phyloP scores from a whole-genome alignment of 495 filamentous ascomycete species.

The Geopyxis carbonaria region DNA sequence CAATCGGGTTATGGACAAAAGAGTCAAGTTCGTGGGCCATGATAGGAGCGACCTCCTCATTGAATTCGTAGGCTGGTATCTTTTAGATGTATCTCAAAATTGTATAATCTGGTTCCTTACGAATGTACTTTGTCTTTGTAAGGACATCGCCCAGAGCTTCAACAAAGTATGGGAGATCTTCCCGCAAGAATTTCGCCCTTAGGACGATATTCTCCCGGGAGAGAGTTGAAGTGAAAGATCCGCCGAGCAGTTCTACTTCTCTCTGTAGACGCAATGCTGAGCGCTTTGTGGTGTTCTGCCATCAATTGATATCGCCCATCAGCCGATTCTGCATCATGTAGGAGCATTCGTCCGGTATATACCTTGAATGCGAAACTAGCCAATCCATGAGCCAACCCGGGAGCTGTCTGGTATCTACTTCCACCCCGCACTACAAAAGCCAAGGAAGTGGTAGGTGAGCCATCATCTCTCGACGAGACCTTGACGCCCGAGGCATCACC shows the following conservation, averaged over 20 bases:
- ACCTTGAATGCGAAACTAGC: conserved; percentile 96
- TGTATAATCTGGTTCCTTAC: conserved; percentile 35
- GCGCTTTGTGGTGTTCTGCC: conserved; percentile 66
- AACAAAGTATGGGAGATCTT: conserved; percentile 93
- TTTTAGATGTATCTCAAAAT: conserved; percentile 14
- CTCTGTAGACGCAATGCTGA: conserved; percentile 79
- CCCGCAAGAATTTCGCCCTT: conserved; percentile 80
- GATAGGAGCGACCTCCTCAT: conserved; percentile 61
- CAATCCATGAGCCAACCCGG: conserved; percentile 75
- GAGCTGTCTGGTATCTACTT: conserved; percentile 73
- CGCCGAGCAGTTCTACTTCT: conserved; percentile 86
- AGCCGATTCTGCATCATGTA: conserved; percentile 1
- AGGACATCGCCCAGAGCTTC: conserved; percentile 89
- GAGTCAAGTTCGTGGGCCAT: conserved; percentile 56
- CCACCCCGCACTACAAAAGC: conserved; percentile 85
- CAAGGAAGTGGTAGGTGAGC: conserved; percentile 73
- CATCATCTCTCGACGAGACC: conserved; percentile 71
- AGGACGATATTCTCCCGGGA: conserved; percentile 84
- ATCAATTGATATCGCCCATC: conserved; percentile 4
- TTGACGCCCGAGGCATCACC: conserved; percentile 75
- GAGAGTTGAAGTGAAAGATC: conserved; percentile 66
- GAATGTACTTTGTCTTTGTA: conserved; percentile 63
- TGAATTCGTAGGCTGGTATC: conserved; percentile 58
- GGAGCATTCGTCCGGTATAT: conserved; percentile 6
- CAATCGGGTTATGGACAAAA: conserved; percentile 44